Evolutionary conservation across 73 alveolate species (phyloP), one percentile per base, ranked within the genome.

Genomic region (Tetrahymena elliotti): DNA sequence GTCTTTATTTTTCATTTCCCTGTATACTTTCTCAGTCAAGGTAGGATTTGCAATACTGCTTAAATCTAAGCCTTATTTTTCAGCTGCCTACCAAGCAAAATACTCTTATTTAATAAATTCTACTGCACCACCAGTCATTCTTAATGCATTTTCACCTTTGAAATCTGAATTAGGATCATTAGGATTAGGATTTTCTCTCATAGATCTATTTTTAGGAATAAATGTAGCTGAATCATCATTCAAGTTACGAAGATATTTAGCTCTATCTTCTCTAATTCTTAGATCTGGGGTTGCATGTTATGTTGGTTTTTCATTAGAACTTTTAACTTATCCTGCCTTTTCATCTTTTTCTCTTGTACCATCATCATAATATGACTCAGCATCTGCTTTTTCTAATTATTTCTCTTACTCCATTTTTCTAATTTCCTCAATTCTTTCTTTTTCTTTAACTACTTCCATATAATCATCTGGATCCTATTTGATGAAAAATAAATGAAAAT

Each of bases 11-110:
- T 68, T 53, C 68, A 96, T 94, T 93, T 96, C 38, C 95, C 97
- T 97, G 84, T 47, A 97, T 20, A 97, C 94, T 33, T 96, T 94
- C 93, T 97, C 99, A 2, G 98, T 97, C 53, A 97, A 96, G 83
- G 99, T 96, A 27, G 99, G 99, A 97, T 97, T 94, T 16, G 99
- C 98, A 18, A 98, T 97, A 53, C 95, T 96, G 95, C 97, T 98
- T 33, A 97, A 83, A 93, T 97, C 98, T 12, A 97, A 94, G 52
- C 97, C 97, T 20, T 97, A 97, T 31, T 95, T 84, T 95, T 95
- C 96, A 35, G 96, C 95, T 47, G 98, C 98, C 20, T 97, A 97
- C 94, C 96, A 93, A 15, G 96, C 95, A 93, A 98, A 96, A 33
- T 96, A 97, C 47, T 98, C 99, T 82, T 97, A 93, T 39, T 97